phyloP scores from a whole-genome alignment of 108 stramenopile species.

The Cyclostephanos invisitatus region DNA sequence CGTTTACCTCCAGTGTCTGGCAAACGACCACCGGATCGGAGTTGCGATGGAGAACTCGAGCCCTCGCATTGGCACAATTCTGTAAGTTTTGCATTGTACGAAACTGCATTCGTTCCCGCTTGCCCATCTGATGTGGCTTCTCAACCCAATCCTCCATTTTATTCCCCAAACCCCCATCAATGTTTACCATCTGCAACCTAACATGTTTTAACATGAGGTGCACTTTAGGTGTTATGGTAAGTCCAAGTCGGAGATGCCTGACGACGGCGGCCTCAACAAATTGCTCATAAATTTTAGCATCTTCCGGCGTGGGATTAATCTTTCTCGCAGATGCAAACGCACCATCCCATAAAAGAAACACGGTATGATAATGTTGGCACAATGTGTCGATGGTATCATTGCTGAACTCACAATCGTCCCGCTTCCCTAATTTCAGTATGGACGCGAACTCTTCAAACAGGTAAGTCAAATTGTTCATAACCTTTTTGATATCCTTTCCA shows the following conservation, averaged over 20 bases:
- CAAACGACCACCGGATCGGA: no score
- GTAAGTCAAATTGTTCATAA: no score
- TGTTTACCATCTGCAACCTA: background rate
- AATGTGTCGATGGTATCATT: background rate
- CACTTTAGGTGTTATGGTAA: constrained; percentile 2
- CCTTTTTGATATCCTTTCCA: no score
- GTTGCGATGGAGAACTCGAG: no score
- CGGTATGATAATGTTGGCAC: background rate
- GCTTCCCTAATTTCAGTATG: no score
- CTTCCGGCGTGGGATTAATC: background rate
- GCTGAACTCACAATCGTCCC: no score
- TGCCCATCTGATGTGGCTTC: constrained; percentile 1
- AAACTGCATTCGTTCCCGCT: no score
- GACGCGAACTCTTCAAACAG: no score
- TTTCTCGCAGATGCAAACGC: constrained; percentile 1
- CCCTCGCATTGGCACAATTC: no score
- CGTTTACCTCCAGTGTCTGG: no score
- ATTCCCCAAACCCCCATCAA: background rate
- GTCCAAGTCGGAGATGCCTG: background rate
- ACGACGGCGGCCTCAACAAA: background rate
- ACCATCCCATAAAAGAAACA: constrained; percentile 1
- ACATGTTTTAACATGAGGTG: constrained; percentile 3
- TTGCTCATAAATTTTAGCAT: background rate
- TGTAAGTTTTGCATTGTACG: no score
- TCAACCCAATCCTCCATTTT: constrained; percentile 6